Percentiles rank a stretch among this genome's conserved stretches.
These are phyloP conservation scores for Kwoniella sp. DNA, from an alignment of 768 basidiomycete species.

Conservation along the genomic window DNA sequence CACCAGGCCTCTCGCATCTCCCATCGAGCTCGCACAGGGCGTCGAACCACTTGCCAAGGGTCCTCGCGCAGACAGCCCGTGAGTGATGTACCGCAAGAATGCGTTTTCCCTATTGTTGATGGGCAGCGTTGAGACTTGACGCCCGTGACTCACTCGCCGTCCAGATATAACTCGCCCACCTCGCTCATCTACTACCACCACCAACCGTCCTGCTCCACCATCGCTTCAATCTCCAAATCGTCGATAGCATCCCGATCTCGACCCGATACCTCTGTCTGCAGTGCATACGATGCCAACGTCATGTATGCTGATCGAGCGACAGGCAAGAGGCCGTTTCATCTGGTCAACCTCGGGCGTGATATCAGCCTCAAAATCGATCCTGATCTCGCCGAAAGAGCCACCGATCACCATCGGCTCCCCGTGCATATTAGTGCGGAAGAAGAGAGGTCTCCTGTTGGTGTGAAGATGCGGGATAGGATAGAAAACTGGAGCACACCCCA, in stretches of 20 bases:
- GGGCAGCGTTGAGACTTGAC: too few relatives aligned
- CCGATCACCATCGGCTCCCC: neutral
- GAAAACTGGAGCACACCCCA: neutral
- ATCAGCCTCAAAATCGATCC: neutral
- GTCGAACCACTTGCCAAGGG: neutral
- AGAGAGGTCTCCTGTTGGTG: neutral
- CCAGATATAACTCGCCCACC: neutral
- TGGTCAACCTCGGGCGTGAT: neutral
- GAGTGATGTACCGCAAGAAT: neutral
- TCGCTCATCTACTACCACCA: neutral
- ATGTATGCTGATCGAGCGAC: neutral
- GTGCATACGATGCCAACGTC: neutral
- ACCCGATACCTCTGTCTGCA: neutral
- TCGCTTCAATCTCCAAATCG: neutral
- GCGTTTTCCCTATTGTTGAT: too few relatives aligned
- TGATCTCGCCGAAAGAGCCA: neutral
- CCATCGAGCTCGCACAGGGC: neutral
- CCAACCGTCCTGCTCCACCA: neutral
- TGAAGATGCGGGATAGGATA: neutral
- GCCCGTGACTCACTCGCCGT: neutral
- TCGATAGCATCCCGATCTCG: neutral
- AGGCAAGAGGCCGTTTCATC: neutral
- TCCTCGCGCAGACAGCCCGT: neutral
- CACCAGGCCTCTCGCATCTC: neutral
- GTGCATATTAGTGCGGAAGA: neutral